phyloP scores from a whole-genome alignment of 495 filamentous ascomycete species.

The Mytilinidion resinicola region DNA sequence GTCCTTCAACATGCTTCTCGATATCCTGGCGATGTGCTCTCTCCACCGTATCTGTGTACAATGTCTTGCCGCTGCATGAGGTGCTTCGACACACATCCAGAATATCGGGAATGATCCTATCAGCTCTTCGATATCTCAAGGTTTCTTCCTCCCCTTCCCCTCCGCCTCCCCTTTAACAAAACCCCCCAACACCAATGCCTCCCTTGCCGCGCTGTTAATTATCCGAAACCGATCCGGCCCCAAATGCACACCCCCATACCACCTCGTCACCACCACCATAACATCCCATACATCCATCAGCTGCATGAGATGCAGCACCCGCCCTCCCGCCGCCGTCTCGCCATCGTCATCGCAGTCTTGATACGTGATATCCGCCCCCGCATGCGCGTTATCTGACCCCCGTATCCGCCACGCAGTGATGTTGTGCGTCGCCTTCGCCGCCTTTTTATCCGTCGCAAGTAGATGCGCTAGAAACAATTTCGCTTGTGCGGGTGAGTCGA shows the following conservation, averaged over 20 bases:
- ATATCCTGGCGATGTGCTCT: too few relatives aligned
- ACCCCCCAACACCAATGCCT: conserved; percentile 76
- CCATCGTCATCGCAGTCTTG: conserved; percentile 97
- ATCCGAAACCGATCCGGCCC: conserved; percentile 84
- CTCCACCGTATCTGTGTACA: too few relatives aligned
- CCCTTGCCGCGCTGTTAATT: conserved; percentile 79
- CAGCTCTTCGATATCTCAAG: conserved; percentile 5
- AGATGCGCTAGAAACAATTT: conserved; percentile 63
- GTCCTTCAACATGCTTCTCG: too few relatives aligned
- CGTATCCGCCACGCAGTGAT: conserved; percentile 66
- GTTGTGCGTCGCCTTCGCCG: conserved; percentile 83
- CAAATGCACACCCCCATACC: conserved; percentile 87
- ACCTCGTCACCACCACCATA: conserved; percentile 88
- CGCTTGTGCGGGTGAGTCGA: conserved; percentile 62
- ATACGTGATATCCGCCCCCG: conserved; percentile 47
- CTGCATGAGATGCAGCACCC: conserved; percentile 84
- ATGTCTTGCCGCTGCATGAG: too few relatives aligned
- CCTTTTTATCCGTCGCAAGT: conserved; percentile 70
- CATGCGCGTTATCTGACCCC: conserved; percentile 34
- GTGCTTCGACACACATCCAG: too few relatives aligned
- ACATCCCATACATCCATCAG: conserved; percentile 90
- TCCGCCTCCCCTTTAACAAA: conserved; percentile 42
- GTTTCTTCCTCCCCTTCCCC: conserved; percentile 37
- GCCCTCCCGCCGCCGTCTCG: conserved; percentile 85
- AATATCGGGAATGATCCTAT: neutral